Evolutionary conservation across 2,329 filamentous ascomycete genomes (phyloP).

Genomic region (Biscogniauxia mediterranea): DNA sequence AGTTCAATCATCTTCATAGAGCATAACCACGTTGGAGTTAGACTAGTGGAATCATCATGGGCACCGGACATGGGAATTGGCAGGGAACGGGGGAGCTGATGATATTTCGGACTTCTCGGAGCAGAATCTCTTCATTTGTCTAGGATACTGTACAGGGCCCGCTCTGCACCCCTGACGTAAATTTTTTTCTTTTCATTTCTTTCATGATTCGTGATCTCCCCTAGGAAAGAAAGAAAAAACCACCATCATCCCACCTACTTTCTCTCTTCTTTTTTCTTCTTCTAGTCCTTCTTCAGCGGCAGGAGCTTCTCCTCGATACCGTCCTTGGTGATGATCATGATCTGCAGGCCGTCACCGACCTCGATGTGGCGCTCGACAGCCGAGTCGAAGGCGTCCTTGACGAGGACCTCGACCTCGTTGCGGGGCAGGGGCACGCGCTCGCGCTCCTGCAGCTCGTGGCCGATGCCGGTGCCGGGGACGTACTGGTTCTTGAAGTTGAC

Average conservation of each 20-base stretch:
- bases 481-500: slow-evolving; percentile 99
- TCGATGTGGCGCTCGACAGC: slow-evolving; percentile 98
- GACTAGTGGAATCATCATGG: background rate
- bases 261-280: background rate
- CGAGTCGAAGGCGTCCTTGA: slow-evolving; percentile 97
- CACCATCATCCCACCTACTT: too few relatives aligned
- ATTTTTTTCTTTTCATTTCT: background rate
- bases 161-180: background rate
- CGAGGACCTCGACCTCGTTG: slow-evolving; percentile 76
- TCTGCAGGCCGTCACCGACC: slow-evolving; percentile 93
- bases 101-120: background rate
- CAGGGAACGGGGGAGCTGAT: background rate
- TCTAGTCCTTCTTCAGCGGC: slow-evolving; percentile 86
- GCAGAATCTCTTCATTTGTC: background rate
- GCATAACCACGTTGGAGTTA: too few relatives aligned
- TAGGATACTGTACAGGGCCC: background rate
- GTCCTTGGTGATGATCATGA: slow-evolving; percentile 85
- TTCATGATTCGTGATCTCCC: background rate
- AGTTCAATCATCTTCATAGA: too few relatives aligned
- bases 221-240: slow-evolving; percentile 3
- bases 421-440: slow-evolving; percentile 68
- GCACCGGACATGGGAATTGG: background rate
- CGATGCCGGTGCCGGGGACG: slow-evolving; percentile 78
- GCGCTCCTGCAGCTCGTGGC: slow-evolving; percentile 75
- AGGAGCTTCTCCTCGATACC: slow-evolving; percentile 85